These are phyloP conservation scores for Ustilago nuda DNA, from an alignment of 1,284 basidiomycete species.

Conservation along the genomic window DNA sequence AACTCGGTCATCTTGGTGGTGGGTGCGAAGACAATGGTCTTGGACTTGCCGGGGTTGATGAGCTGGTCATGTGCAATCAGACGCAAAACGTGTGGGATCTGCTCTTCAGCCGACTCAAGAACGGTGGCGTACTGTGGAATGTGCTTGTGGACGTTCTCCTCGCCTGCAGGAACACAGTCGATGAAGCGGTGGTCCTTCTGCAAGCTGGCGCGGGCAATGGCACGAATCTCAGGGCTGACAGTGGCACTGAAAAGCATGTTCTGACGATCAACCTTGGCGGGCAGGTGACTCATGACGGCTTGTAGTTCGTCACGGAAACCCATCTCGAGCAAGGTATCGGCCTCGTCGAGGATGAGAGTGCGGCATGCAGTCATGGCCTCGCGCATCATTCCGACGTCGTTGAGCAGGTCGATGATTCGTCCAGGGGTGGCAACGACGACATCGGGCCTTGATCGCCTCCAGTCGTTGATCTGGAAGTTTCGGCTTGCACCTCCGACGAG, in stretches of 20 bases:
- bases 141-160: slow-evolving; percentile 78
- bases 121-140: slow-evolving; percentile 87
- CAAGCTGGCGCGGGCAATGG: slow-evolving; percentile 74
- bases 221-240: slow-evolving; percentile 72
- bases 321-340: slow-evolving; percentile 94
- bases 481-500: slow-evolving; percentile 85
- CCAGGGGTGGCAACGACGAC: slow-evolving; percentile 94
- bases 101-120: slow-evolving; percentile 77
- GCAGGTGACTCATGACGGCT: slow-evolving; percentile 79
- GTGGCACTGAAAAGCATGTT: slow-evolving; percentile 97
- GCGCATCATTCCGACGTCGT: slow-evolving; percentile 63
- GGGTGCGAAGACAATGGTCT: slow-evolving; percentile 87
- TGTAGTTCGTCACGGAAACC: slow-evolving; percentile 93
- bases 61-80: slow-evolving; percentile 92
- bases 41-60: slow-evolving; percentile 77
- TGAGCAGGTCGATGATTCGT: slow-evolving; percentile 82
- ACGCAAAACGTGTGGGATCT: slow-evolving; percentile 82
- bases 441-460: slow-evolving; percentile 78
- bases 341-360: slow-evolving; percentile 91
- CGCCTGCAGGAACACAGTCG: slow-evolving; percentile 74
- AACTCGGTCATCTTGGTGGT: slow-evolving; percentile 88
- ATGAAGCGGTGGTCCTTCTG: slow-evolving; percentile 75
- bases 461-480: slow-evolving; percentile 77
- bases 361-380: slow-evolving; percentile 71
- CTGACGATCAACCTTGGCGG: slow-evolving; percentile 78